Base-by-base conservation (phyloP, 176 grass and related monocot genomes). In the Oryza rufipogon region DNA sequence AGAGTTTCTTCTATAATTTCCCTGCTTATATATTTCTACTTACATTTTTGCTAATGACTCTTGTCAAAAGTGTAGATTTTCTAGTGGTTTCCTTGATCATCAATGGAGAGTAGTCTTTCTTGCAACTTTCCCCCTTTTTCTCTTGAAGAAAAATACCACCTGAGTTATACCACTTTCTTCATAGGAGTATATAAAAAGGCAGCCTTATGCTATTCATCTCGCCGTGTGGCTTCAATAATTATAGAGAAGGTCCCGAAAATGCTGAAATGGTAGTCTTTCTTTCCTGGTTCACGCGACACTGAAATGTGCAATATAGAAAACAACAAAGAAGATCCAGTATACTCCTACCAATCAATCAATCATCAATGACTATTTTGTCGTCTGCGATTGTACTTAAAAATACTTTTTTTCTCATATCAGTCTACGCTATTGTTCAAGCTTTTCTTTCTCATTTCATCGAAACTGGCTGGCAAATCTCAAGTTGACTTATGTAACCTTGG, bases 161-260 rank as follows among this genome's bases (percentile, higher is more conserved):
- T 48, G 6, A 15, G 1, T 38, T 52, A 32, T 20, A 15, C 1
- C 48, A 58, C 54, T 79, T 39, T 46, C 5, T 0, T 28, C 11
- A 13, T 19, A 44, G 42, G 42, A 44, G 9, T 44, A 63, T 20
- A 15, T 41, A 67, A 20, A 20, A 63, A 11, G 54, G 54, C 9
- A 10, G 56, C 20, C 1, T 3, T 61, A 44, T 28, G 36, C 36
- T 38, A 38, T 38, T 60, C 42, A 64, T n/a, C 49, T 42, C 41
- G 77, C 28, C 70, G 60, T 66, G 73, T 83, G 60, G 48, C 17
- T 56, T 76, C 22, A 23, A 70, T 81, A 54, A 71, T 71, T 58
- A 4, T 45, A 22, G 19, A 58, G 83, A 77, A 65, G 73, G 54
- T 13, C 34, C 52, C 22, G 6, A 71, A 41, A 66, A 65, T 36